Conservation (phyloP, 78 protist genomes). For the Guillardia theta region DNA sequence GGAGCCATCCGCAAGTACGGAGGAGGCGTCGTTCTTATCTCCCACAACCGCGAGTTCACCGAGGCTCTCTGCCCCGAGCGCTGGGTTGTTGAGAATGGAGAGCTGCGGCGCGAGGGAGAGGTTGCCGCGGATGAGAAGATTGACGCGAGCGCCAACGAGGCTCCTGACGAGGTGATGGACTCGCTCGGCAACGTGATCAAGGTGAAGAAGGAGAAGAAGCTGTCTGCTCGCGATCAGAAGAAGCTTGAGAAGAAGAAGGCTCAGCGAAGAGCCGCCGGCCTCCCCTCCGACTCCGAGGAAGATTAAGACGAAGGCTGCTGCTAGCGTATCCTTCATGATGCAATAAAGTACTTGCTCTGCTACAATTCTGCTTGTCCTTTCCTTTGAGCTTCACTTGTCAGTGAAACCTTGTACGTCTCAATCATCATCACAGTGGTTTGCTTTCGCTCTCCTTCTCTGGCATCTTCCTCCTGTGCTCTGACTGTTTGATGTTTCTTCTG, state of each 20-base stretch:
- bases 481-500: no score
- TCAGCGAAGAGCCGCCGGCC: conserved; percentile 33
- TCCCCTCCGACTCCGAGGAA: conserved; percentile 44
- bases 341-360: background rate
- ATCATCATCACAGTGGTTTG: no score
- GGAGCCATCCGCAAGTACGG: conserved; percentile 75
- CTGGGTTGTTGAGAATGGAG: conserved; percentile 55
- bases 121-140: conserved; percentile 44
- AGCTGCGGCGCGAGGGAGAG: conserved; percentile 57
- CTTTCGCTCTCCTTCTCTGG: no score
- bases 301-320: background rate
- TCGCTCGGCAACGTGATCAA: conserved; percentile 50
- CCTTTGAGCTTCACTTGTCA: background rate
- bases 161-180: conserved; percentile 49
- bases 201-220: conserved; percentile 38
- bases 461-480: no score
- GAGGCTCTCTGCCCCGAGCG: conserved; percentile 47
- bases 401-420: no score
- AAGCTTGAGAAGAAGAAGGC: conserved; percentile 43
- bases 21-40: conserved; percentile 82
- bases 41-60: conserved; percentile 58
- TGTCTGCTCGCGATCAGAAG: conserved; percentile 7
- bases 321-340: background rate
- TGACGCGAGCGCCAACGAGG: background rate
- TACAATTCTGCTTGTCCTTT: background rate